Evolutionary conservation across 441 rosid species (phyloP).

Genomic region (Pelargonium cotyledonis): DNA sequence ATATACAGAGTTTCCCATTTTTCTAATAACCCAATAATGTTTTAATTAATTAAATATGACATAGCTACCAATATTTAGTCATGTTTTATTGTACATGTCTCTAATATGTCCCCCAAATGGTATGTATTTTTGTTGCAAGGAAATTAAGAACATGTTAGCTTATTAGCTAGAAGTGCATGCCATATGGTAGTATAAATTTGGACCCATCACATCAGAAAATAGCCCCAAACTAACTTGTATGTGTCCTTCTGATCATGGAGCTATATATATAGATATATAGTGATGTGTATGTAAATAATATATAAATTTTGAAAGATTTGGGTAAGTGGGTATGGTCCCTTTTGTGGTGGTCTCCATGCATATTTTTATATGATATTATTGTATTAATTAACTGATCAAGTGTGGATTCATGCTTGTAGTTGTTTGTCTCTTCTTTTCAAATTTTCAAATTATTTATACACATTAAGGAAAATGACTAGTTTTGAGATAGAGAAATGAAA

Average conservation of each 20-base stretch:
- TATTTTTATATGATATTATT: not conserved
- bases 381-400: not conserved
- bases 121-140: conserved; percentile 12
- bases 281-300: not conserved
- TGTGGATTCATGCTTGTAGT: conserved; percentile 3
- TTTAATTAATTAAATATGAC: not conserved
- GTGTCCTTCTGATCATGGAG: not conserved
- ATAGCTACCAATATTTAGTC: not conserved
- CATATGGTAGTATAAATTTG: not conserved
- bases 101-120: conserved; percentile 26
- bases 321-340: conserved; percentile 10
- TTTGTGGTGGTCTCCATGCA: not conserved
- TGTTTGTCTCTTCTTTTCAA: conserved; percentile 23
- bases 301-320: not conserved
- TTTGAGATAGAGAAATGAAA: not conserved
- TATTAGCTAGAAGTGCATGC: not conserved
- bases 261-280: too few relatives aligned
- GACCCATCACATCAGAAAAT: conserved; percentile 27
- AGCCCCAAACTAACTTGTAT: not conserved
- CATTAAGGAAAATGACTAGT: conserved; percentile 25
- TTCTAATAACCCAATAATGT: not conserved
- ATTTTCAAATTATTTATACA: conserved; percentile 17
- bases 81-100: conserved; percentile 13
- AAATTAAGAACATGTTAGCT: not conserved
- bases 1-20: too few relatives aligned